Evolutionary conservation across 2,329 filamentous ascomycete genomes (phyloP), one percentile per base, ranked within the genome.

Genomic region (Periconia macrospinosa): DNA sequence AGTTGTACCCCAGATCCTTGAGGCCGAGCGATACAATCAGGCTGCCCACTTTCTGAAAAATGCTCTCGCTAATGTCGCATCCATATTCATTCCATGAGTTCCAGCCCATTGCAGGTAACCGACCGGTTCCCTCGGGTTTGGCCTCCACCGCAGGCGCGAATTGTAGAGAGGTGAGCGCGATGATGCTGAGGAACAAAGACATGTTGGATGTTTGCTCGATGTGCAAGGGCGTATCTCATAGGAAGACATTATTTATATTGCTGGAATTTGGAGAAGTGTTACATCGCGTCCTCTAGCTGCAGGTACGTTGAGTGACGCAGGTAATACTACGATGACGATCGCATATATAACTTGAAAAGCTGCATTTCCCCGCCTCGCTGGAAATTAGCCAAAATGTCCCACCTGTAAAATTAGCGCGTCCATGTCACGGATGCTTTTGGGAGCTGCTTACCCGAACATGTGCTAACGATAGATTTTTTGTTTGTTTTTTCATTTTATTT

Each of bases 61-160:
- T 56, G 15, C 56, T 56, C 37, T 60, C 60, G 45, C 58, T 61
- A 18, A 62, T 62, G 20, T 49, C 61, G 55, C 65, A 69, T 41
- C 57, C 55, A 9, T 60, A 61, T 30, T 59, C 57, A 27, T 62
- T 62, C 61, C 61, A 65, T 15, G 59, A 63, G 41, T 57, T 66
- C 63, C 63, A 66, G 3, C 62, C 56, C 35, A 63, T 52, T 17
- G 61, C 61, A 8, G 61, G 61, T 9, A 64, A 56, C 33, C 51
- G 54, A 5, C 61, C 61, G 11, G 61, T 50, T 14, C 45, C 47
- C n/a, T 53, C 15, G 5, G 33, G 33, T n/a, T 37, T 44, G 2
- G 57, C 15, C 33, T 37, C 3, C 15, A 10, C 33, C 15, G 33
- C 33, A n/a, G 15, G 33, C 11, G 33, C 33, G 3, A 14, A 37